Evolutionary conservation across 2,329 filamentous ascomycete genomes (phyloP).

Genomic region (Westerdykella ornata): DNA sequence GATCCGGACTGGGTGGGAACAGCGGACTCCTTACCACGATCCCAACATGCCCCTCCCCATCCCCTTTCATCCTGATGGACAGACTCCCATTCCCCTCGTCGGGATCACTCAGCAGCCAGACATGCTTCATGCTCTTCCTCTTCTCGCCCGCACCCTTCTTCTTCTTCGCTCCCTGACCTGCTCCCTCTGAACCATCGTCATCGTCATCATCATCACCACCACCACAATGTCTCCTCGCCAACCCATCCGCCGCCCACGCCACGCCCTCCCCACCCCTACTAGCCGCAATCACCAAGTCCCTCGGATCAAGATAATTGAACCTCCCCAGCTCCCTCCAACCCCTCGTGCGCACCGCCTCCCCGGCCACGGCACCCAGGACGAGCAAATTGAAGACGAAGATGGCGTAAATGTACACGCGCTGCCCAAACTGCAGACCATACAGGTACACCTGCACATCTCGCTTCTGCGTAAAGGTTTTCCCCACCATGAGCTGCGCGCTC

Average conservation of each 20-base stretch:
- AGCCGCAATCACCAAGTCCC: constrained; percentile 24
- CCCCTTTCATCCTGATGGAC: constrained; percentile 14
- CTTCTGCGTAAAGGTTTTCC: constrained; percentile 9
- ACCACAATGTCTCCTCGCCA: constrained; percentile 3
- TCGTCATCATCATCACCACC: background rate
- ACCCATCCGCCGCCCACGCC: constrained; percentile 15
- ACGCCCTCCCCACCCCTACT: constrained; percentile 15
- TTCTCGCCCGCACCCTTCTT: background rate
- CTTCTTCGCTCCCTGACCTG: background rate
- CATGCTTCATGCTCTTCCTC: constrained; percentile 11
- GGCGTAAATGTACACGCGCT: constrained; percentile 24
- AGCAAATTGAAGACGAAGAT: constrained; percentile 23
- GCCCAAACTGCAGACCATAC: constrained; percentile 20
- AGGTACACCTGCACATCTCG: constrained; percentile 11
- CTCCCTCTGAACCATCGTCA: too few species aligned
- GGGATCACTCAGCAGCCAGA: constrained; percentile 20
- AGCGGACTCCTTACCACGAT: constrained; percentile 11
- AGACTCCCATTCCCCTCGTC: constrained; percentile 21
- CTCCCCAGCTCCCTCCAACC: constrained; percentile 19
- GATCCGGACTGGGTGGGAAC: background rate
- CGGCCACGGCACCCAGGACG: constrained; percentile 19
- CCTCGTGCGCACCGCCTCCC: constrained; percentile 18
- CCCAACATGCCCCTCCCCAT: constrained; percentile 16
- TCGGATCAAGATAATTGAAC: constrained; percentile 28
- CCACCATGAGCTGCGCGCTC: constrained; percentile 33